phyloP scores from a whole-genome alignment of 805 yeast genomes.

The Martiniozyma abietophila region DNA sequence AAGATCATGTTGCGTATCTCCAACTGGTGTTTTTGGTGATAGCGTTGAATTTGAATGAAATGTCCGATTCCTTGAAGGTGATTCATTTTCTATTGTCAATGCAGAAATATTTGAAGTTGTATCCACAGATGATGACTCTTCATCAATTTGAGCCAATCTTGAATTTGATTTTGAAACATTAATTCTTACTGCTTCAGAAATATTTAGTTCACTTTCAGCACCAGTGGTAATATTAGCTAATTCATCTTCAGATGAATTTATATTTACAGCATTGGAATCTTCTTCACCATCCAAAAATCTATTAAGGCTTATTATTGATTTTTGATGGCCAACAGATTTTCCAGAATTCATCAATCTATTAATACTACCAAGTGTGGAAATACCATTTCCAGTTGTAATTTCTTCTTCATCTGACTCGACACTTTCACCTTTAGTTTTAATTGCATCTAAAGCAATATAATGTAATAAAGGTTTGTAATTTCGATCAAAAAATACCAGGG shows the following conservation, averaged over 20 bases:
- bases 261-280: conserved; percentile 13
- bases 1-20: conserved; percentile 16
- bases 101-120: too few relatives aligned
- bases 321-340: conserved; percentile 5
- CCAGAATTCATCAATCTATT: conserved; percentile 6
- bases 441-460: conserved; percentile 52
- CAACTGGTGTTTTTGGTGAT: conserved; percentile 14
- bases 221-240: neutral
- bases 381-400: conserved; percentile 10
- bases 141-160: conserved; percentile 4
- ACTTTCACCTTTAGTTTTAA: conserved; percentile 30
- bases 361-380: conserved; percentile 2
- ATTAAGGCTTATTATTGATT: conserved; percentile 9
- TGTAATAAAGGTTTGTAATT: conserved; percentile 44
- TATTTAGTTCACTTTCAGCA: neutral
- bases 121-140: neutral
- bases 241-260: conserved; percentile 6
- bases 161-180: neutral
- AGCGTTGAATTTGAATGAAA: neutral
- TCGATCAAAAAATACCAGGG: conserved; percentile 42
- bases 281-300: conserved; percentile 12
- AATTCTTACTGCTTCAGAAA: conserved; percentile 1
- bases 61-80: conserved; percentile 1
- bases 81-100: neutral
- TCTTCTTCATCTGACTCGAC: conserved; percentile 21